A percentile compares a stretch with the other conserved stretches of the same genome.
These are phyloP conservation scores for Catenaria anguillulae DNA, from an alignment of 371 early-diverging fungal genomes.

Conservation along the genomic window DNA sequence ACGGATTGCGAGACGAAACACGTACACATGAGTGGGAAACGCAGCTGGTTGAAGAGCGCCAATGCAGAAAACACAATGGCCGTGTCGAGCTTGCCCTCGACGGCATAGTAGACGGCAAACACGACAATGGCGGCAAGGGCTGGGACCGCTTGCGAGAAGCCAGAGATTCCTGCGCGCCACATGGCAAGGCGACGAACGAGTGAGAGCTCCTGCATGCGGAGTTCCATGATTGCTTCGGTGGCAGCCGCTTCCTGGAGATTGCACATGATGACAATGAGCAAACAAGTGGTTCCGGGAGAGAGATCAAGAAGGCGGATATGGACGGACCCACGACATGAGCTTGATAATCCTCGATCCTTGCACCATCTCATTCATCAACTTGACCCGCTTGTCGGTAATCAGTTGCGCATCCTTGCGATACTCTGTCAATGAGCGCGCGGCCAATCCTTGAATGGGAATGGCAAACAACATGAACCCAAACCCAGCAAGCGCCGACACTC, in stretches of 20 bases:
- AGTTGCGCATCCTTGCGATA: not conserved
- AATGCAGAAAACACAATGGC: not conserved
- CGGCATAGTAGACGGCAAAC: not conserved
- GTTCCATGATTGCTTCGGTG: no score
- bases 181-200: not conserved
- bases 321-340: conserved; percentile 27
- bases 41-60: conserved; percentile 5
- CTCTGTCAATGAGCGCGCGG: not conserved
- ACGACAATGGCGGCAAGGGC: conserved; percentile 4
- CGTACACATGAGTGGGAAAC: not conserved
- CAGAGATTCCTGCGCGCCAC: not conserved
- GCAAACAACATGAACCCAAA: conserved; percentile 13
- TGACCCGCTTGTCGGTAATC: conserved; percentile 55
- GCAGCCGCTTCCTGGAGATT: no score
- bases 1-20: no score
- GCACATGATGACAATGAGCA: no score
- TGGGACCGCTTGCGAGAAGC: conserved; percentile 5
- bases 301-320: no score
- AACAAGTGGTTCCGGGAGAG: no score
- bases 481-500: conserved; percentile 48
- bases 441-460: not conserved
- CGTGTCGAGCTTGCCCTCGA: not conserved
- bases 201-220: not conserved
- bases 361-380: conserved; percentile 26
- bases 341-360: conserved; percentile 32